Conservation (phyloP, 495 filamentous ascomycete species). For the Penicillium paradoxum region DNA sequence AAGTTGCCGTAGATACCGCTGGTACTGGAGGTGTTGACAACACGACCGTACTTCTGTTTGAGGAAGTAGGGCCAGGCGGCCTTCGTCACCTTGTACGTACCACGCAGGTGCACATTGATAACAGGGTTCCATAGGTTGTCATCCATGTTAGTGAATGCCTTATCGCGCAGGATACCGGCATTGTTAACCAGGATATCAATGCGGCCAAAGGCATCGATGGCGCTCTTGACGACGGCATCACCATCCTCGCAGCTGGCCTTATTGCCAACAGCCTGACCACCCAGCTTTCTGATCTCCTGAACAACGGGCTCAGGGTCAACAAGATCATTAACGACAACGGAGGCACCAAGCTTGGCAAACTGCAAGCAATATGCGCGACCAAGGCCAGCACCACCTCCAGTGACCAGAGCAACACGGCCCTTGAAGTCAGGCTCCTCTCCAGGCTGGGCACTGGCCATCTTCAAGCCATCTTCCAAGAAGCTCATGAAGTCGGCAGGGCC, state of each 20-base stretch:
- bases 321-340: constrained; percentile 92
- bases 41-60: constrained; percentile 97
- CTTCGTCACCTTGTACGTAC: constrained; percentile 96
- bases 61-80: constrained; percentile 97
- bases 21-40: constrained; percentile 94
- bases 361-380: constrained; percentile 88
- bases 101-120: constrained; percentile 84
- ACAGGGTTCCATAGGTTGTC: constrained; percentile 92
- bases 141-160: constrained; percentile 97
- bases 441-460: constrained; percentile 65
- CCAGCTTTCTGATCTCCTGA: constrained; percentile 81
- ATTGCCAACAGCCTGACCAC: constrained; percentile 87
- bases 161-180: constrained; percentile 94
- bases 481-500: constrained; percentile 88
- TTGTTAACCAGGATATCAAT: constrained; percentile 97
- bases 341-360: constrained; percentile 85
- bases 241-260: constrained; percentile 95
- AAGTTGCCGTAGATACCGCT: constrained; percentile 99
- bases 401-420: constrained; percentile 87
- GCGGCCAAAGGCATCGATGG: constrained; percentile 90
- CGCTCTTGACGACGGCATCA: constrained; percentile 83
- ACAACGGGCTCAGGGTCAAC: constrained; percentile 90
- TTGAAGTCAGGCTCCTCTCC: constrained; percentile 82
- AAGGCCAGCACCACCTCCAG: constrained; percentile 82
- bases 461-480: constrained; percentile 79